Conservation (phyloP, 495 filamentous ascomycete genomes). For the Halenospora varia region DNA sequence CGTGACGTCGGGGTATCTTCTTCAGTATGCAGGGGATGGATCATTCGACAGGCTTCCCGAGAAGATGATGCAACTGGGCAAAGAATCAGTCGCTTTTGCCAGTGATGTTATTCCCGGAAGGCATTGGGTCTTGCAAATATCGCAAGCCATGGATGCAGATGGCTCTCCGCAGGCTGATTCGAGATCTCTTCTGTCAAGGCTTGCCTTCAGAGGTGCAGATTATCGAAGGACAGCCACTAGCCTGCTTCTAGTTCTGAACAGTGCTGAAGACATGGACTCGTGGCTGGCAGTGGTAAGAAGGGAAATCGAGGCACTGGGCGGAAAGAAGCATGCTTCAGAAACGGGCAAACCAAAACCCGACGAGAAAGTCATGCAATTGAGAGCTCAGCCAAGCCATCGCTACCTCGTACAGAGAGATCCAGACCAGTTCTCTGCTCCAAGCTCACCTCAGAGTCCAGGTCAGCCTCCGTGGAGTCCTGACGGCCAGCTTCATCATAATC, state of each 20-base stretch:
- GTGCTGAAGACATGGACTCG: conserved; percentile 77
- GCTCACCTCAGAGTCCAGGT: conserved; percentile 28
- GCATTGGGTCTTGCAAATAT: conserved; percentile 89
- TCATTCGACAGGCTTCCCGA: conserved; percentile 79
- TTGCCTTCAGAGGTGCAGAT: conserved; percentile 62
- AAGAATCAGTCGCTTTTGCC: conserved; percentile 87
- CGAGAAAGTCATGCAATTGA: conserved; percentile 32
- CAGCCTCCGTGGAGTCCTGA: conserved; percentile 22
- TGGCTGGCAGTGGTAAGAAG: conserved; percentile 69
- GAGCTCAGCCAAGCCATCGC: conserved; percentile 44
- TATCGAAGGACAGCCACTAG: conserved; percentile 52
- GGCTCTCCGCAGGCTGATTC: conserved; percentile 46
- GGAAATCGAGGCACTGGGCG: conserved; percentile 66
- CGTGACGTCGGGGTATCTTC: conserved; percentile 73
- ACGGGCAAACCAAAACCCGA: conserved; percentile 42
- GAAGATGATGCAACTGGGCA: conserved; percentile 77
- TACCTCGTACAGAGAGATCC: conserved; percentile 49
- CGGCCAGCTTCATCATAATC: conserved; percentile 14
- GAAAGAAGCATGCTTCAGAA: conserved; percentile 61
- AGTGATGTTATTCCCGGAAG: conserved; percentile 89
- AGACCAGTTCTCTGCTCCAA: conserved; percentile 35
- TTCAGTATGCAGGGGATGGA: conserved; percentile 85
- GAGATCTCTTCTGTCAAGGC: conserved; percentile 64
- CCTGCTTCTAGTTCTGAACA: conserved; percentile 77
- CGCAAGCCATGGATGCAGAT: conserved; percentile 66